A percentile compares a stretch with the other conserved stretches of the same genome.
Conservation (phyloP, 768 basidiomycete genomes). For the Amanita molliuscula region DNA sequence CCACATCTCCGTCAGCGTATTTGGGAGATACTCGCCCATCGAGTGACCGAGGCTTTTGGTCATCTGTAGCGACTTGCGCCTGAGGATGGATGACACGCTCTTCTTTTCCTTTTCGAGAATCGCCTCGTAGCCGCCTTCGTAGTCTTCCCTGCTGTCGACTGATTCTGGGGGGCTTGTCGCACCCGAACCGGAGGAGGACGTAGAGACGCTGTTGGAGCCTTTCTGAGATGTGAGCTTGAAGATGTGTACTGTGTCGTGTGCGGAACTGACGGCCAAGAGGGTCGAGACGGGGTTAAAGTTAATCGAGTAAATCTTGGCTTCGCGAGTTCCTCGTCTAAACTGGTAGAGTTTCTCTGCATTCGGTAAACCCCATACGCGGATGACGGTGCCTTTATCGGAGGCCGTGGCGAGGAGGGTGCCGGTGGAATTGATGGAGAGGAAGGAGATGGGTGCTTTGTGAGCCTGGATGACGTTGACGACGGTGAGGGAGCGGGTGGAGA, state of each 20-base stretch:
- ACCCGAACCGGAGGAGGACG: too few species aligned
- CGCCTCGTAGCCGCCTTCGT: too few species aligned
- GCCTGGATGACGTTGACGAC: constrained; percentile 96
- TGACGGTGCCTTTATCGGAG: constrained; percentile 93
- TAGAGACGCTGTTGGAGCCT: too few species aligned
- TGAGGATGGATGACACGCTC: too few species aligned
- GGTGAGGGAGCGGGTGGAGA: constrained; percentile 85
- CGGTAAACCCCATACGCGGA: constrained; percentile 88
- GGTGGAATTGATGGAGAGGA: constrained; percentile 73
- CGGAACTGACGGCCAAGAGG: constrained; percentile 89
- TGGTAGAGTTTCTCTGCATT: constrained; percentile 92
- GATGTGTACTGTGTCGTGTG: constrained; percentile 93
- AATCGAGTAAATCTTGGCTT: constrained; percentile 68
- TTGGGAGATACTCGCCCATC: too few species aligned
- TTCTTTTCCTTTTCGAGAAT: too few species aligned
- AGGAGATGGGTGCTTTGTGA: constrained; percentile 89
- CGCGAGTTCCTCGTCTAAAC: constrained; percentile 84
- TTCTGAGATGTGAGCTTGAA: too few species aligned
- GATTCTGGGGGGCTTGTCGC: too few species aligned
- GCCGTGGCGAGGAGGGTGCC: constrained; percentile 91
- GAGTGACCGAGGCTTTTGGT: too few species aligned
- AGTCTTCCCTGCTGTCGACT: too few species aligned
- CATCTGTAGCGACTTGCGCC: too few species aligned
- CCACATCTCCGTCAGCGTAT: too few species aligned
- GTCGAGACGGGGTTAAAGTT: constrained; percentile 80